phyloP scores from a whole-genome alignment of 441 rosid genomes.

The Geranium incanum region DNA sequence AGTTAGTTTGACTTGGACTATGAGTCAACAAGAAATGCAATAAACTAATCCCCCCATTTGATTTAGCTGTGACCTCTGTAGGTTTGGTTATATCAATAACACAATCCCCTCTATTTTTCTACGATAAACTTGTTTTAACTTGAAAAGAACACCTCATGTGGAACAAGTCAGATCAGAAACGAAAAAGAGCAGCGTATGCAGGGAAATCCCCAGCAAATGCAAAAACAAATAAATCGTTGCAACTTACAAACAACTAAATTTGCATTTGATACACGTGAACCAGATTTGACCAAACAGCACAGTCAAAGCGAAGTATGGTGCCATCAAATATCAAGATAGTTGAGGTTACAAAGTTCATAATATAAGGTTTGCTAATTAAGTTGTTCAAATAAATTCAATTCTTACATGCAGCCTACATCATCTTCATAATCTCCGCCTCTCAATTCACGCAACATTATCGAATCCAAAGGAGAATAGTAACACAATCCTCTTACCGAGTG shows the following conservation, averaged over 20 bases:
- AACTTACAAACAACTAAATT: not conserved
- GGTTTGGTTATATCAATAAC: not conserved
- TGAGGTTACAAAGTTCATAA: not conserved
- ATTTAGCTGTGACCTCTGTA: not conserved
- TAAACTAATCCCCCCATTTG: not conserved
- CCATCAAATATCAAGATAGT: not conserved
- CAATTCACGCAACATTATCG: not conserved
- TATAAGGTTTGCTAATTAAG: not conserved
- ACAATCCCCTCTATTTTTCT: not conserved
- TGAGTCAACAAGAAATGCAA: not conserved
- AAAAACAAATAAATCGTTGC: no score
- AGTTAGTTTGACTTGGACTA: not conserved
- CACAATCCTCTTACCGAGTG: conserved; percentile 46
- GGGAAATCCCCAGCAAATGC: not conserved
- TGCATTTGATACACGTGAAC: not conserved
- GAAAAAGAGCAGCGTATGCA: not conserved
- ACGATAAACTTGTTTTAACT: not conserved
- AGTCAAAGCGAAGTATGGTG: not conserved
- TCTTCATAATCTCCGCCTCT: not conserved
- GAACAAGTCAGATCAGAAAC: not conserved
- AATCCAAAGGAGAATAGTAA: not conserved
- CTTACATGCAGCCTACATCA: not conserved
- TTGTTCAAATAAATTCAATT: not conserved
- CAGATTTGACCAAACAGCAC: not conserved
- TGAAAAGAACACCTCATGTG: not conserved